phyloP scores from a whole-genome alignment of 768 basidiomycete species.

The Lactarius akahatsu region DNA sequence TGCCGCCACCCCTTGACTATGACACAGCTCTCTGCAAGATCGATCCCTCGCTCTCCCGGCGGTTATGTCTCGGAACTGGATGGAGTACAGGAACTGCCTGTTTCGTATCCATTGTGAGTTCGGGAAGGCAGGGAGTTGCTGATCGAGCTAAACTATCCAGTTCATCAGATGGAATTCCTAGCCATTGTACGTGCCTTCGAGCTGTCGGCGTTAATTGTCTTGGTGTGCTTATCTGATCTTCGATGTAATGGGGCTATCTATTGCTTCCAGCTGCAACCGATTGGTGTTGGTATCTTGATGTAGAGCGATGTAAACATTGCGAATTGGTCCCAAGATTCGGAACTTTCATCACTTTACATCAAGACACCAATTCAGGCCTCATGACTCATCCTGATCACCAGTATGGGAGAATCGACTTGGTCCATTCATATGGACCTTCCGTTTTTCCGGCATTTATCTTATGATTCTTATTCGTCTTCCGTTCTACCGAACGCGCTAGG shows the following conservation, averaged over 20 bases:
- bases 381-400: not conserved
- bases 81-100: not conserved
- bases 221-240: not conserved
- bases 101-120: not conserved
- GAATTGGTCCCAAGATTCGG: not conserved
- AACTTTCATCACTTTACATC: not conserved
- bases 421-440: not conserved
- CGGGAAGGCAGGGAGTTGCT: not conserved
- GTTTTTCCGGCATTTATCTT: not conserved
- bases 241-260: not conserved
- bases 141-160: too few species aligned
- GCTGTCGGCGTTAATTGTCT: too few species aligned
- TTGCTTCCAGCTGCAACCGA: not conserved
- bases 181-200: not conserved
- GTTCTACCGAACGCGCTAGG: not conserved
- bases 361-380: not conserved
- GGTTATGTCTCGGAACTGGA: not conserved
- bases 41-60: too few species aligned
- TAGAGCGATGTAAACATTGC: not conserved
- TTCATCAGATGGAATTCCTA: not conserved
- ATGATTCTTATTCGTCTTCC: not conserved
- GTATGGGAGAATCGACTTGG: too few species aligned
- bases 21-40: too few species aligned
- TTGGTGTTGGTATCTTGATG: not conserved
- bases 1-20: too few species aligned